phyloP scores from a whole-genome alignment of 345 rosid species.

The Eucalyptus sideroxylon region DNA sequence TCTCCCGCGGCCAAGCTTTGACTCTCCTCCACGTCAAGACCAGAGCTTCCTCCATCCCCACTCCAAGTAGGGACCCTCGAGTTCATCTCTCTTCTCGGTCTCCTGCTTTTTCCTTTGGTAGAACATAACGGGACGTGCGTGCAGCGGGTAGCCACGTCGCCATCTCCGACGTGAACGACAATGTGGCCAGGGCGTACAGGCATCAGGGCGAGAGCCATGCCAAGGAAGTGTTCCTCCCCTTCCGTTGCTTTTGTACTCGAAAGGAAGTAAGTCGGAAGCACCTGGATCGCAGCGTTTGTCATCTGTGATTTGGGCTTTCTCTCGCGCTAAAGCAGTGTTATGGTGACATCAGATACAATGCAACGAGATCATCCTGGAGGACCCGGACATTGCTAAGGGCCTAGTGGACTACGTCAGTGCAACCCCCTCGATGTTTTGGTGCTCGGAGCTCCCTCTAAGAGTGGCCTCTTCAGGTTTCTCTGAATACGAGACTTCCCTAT shows the following conservation, averaged over 20 bases:
- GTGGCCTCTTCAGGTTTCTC: conserved; percentile 48
- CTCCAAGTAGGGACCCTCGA: conserved; percentile 6
- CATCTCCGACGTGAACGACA: conserved; percentile 7
- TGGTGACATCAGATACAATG: conserved; percentile 38
- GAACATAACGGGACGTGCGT: background rate
- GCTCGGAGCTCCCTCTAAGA: conserved; percentile 47
- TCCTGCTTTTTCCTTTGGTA: background rate
- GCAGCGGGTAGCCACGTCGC: conserved; percentile 27
- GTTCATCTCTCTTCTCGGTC: background rate
- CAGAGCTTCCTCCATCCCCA: conserved; percentile 19
- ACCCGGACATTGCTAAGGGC: conserved; percentile 34
- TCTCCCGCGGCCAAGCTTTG: conserved; percentile 38
- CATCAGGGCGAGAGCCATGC: conserved; percentile 18
- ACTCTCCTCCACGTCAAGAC: conserved; percentile 63
- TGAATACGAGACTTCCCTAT: background rate
- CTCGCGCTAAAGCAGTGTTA: background rate
- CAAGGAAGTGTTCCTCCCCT: conserved; percentile 64
- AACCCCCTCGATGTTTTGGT: conserved; percentile 25
- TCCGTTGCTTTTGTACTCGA: conserved; percentile 72
- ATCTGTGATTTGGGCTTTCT: background rate
- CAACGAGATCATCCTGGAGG: conserved; percentile 50
- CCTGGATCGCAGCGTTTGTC: background rate
- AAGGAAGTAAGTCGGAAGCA: conserved; percentile 40
- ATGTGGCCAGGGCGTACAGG: conserved; percentile 3
- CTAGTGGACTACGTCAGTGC: conserved; percentile 30